Percentiles rank a stretch among this genome's conserved stretches.
Evolutionary conservation across 164 flowering plant genomes (phyloP).

Genomic region (Euptelea pleiosperma): DNA sequence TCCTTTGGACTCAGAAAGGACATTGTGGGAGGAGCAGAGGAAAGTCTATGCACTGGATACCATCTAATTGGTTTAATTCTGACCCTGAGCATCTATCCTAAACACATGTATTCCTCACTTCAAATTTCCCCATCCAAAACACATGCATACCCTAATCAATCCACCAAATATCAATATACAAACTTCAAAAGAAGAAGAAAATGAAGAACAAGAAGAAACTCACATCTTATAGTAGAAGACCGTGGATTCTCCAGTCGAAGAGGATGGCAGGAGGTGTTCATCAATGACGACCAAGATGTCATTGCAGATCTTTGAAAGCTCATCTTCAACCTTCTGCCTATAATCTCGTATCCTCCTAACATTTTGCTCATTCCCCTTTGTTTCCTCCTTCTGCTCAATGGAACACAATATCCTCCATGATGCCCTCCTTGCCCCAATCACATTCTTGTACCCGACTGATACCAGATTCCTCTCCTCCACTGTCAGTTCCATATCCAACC

Average conservation of each 20-base stretch:
- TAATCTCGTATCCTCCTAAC: conserved; percentile 46
- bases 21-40: no score
- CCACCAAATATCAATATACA: no score
- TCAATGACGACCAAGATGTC: conserved; percentile 48
- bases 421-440: conserved; percentile 54
- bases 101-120: no score
- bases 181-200: no score
- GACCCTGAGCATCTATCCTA: no score
- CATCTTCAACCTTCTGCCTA: conserved; percentile 51
- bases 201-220: conserved; percentile 9
- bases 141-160: no score
- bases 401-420: conserved; percentile 60
- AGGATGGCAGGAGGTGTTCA: conserved; percentile 46
- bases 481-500: conserved; percentile 47
- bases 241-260: conserved; percentile 43
- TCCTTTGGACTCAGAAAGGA: no score
- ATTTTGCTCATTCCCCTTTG: conserved; percentile 42
- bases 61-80: no score
- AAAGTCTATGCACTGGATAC: no score
- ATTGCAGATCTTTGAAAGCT: conserved; percentile 47
- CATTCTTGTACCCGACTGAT: conserved; percentile 60
- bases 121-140: no score
- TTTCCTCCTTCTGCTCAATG: conserved; percentile 54
- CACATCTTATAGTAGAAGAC: conserved; percentile 54
- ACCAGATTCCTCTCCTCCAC: conserved; percentile 54